phyloP scores from a whole-genome alignment of 2,329 filamentous ascomycete genomes.

The Triangularia setosa region DNA sequence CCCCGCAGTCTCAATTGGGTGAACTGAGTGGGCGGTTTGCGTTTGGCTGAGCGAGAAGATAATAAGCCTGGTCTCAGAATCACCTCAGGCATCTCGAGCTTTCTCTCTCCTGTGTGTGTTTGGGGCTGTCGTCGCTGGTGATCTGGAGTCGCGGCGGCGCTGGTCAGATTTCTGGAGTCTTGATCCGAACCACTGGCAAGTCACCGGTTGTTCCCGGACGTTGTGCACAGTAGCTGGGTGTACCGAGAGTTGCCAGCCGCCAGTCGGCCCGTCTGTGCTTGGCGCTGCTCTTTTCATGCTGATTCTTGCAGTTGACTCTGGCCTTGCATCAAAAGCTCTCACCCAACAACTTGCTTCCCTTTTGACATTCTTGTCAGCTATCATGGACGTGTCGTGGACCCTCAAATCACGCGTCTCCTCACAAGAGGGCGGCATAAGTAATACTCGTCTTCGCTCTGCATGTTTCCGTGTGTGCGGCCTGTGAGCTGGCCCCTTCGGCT shows the following conservation, averaged over 20 bases:
- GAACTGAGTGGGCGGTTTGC: slow-evolving; percentile 1
- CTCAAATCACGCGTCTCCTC: too few relatives aligned
- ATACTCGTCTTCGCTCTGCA: too few relatives aligned
- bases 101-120: background rate
- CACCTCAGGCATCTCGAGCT: slow-evolving; percentile 15
- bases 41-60: slow-evolving; percentile 1
- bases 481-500: too few relatives aligned
- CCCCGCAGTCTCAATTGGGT: slow-evolving; percentile 27
- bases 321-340: too few relatives aligned
- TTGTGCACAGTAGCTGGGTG: background rate
- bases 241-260: background rate
- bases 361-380: too few relatives aligned
- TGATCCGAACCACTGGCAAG: background rate
- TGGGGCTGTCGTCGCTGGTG: slow-evolving; percentile 1
- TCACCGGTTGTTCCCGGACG: background rate
- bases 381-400: too few relatives aligned
- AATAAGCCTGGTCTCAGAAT: slow-evolving; percentile 6
- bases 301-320: background rate
- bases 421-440: too few relatives aligned
- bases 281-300: too few relatives aligned
- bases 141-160: background rate
- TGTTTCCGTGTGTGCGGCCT: too few relatives aligned
- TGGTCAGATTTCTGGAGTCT: too few relatives aligned
- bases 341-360: too few relatives aligned
- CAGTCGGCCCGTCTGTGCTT: background rate